Evolutionary conservation across 352 stramenopile genomes (phyloP).

Genomic region (Globisporangium echinulatum): DNA sequence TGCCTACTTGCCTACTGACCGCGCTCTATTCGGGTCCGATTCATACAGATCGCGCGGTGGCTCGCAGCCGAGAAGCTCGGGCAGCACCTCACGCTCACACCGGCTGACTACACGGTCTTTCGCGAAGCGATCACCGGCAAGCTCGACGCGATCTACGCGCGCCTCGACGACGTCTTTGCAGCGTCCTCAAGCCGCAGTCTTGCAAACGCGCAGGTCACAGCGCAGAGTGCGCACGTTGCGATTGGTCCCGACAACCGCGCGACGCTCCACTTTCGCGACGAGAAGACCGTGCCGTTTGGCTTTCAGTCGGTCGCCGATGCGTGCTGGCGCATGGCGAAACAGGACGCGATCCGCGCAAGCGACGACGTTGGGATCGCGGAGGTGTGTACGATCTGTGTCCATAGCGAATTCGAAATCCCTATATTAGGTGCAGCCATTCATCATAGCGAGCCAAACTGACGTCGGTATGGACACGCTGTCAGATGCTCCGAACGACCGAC

Average conservation of each 20-base stretch:
- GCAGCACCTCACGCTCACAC: background rate
- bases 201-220: background rate
- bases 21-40: too few relatives aligned
- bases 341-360: constrained; percentile 1
- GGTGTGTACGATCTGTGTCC: background rate
- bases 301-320: constrained; percentile 4
- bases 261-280: constrained; percentile 8
- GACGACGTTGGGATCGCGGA: background rate
- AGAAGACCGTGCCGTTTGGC: constrained; percentile 9
- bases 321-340: background rate
- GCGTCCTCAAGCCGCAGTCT: background rate
- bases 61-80: constrained; percentile 3
- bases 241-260: constrained; percentile 1
- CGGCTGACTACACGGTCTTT: constrained; percentile 2
- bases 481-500: background rate
- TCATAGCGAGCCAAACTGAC: too few relatives aligned
- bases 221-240: constrained; percentile 3
- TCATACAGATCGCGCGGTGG: background rate
- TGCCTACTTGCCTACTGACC: background rate
- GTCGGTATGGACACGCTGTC: too few relatives aligned
- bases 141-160: constrained; percentile 8
- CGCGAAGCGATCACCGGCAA: constrained; percentile 1
- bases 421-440: too few relatives aligned
- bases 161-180: constrained; percentile 3
- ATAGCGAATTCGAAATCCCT: too few relatives aligned